Evolutionary conservation across 176 grass and related monocot species (phyloP).

Genomic region (Lolium rigidum): DNA sequence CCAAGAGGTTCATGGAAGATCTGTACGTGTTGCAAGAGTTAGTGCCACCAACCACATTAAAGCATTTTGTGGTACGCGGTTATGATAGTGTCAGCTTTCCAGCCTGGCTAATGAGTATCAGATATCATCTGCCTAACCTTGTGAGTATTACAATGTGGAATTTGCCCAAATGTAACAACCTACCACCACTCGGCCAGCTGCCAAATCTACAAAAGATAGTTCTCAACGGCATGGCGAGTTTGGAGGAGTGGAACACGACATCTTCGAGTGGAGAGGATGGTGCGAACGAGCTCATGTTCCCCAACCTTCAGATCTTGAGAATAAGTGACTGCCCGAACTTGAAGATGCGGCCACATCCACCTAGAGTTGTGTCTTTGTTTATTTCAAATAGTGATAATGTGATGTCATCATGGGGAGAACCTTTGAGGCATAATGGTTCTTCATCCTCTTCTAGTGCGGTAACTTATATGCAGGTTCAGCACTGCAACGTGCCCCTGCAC

Average conservation of each 20-base stretch:
- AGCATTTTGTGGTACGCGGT: not conserved
- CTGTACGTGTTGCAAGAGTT: not conserved
- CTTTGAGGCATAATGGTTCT: not conserved
- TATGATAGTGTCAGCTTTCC: slow-evolving; percentile 24
- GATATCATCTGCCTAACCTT: slow-evolving; percentile 2
- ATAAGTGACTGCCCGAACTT: slow-evolving; percentile 6
- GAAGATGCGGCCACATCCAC: not conserved
- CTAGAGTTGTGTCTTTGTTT: not conserved
- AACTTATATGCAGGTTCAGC: not conserved
- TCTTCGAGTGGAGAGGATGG: not conserved
- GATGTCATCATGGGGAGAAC: slow-evolving; percentile 13
- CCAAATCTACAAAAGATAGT: not conserved
- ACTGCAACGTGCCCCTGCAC: slow-evolving; percentile 13
- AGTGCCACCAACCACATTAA: not conserved
- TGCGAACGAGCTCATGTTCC: slow-evolving; percentile 3
- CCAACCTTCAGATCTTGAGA: not conserved
- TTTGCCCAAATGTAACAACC: not conserved
- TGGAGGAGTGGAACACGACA: slow-evolving; percentile 10
- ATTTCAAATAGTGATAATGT: not conserved
- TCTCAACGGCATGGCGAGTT: not conserved
- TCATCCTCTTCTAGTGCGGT: slow-evolving; percentile 6
- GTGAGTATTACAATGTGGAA: not conserved
- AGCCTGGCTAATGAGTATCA: not conserved
- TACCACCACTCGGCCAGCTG: slow-evolving; percentile 30
- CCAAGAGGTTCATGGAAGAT: not conserved